phyloP scores from a whole-genome alignment of 805 yeast species.

The Cyberlindnera veronae region DNA sequence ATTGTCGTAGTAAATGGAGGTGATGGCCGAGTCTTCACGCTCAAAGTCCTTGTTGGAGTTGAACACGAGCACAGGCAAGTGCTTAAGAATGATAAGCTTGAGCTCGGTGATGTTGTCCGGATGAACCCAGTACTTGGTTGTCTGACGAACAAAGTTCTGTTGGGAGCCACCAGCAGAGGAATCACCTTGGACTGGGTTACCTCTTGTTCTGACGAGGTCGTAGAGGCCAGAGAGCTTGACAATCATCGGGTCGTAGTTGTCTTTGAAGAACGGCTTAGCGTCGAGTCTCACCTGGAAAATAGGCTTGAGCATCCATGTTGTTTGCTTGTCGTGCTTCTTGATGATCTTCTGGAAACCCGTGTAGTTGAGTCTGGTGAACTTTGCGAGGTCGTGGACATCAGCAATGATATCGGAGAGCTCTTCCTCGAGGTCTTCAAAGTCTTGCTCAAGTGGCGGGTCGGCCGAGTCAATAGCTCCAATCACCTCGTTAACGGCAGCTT shows the following conservation, averaged over 20 bases:
- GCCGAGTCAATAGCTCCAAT: constrained; percentile 52
- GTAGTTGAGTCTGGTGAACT: constrained; percentile 88
- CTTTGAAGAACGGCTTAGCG: constrained; percentile 93
- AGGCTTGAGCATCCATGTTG: constrained; percentile 78
- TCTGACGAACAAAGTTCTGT: constrained; percentile 97
- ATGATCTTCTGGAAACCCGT: constrained; percentile 96
- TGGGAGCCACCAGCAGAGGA: constrained; percentile 97
- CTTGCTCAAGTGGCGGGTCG: constrained; percentile 55
- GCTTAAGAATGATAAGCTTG: constrained; percentile 87
- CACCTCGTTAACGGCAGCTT: constrained; percentile 64
- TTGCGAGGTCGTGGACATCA: constrained; percentile 95
- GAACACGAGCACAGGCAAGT: constrained; percentile 94
- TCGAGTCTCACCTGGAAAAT: constrained; percentile 90
- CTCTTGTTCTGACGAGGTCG: constrained; percentile 92
- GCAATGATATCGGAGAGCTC: constrained; percentile 87
- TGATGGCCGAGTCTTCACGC: constrained; percentile 90
- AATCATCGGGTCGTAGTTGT: constrained; percentile 84
- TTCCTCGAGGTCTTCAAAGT: constrained; percentile 70
- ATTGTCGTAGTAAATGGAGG: constrained; percentile 95
- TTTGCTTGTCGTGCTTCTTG: constrained; percentile 93
- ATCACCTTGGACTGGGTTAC: constrained; percentile 93
- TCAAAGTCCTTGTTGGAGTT: constrained; percentile 96
- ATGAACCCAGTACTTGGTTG: constrained; percentile 99
- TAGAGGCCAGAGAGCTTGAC: constrained; percentile 86
- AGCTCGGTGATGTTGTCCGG: constrained; percentile 97